Evolutionary conservation across 2,329 filamentous ascomycete genomes (phyloP), one percentile per base, ranked within the genome.

Genomic region (Cladosporium sp.): DNA sequence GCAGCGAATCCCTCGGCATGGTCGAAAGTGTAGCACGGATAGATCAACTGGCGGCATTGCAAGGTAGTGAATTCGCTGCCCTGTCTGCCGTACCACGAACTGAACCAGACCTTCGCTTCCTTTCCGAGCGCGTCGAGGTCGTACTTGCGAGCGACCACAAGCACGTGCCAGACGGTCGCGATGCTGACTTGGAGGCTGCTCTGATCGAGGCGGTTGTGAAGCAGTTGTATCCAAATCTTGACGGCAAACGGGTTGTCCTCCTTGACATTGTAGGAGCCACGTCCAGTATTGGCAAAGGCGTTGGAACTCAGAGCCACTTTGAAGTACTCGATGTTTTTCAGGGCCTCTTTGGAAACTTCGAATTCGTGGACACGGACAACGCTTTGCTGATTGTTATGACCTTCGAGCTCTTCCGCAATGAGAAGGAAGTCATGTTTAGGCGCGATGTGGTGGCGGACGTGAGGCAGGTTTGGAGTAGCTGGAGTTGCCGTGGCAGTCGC

Each of bases 21-120:
- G 22, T 70, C 62, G 62, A 73, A 72, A 1, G 57, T 25, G 28
- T 65, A 64, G 54, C 65, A 67, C 0, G 71, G 71, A n/a, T 68
- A 65, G 0, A 69, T 61, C 3, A 71, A 34, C 28, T 34, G 35
- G 4, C 15, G 42, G 39, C 17, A 42, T 9, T 28, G 25, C 25
- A 28, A 28, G 13, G 12, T 17, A 2, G 22, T 17, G 4, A 32
- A 3, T 9, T n/a, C 13, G 42, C 6, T 9, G 7, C 8, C n/a
- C 4, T 9, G 42, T 24, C 1, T 15, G 2, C 40, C 28, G 37
- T 57, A 61, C 64, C 60, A 64, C 2, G 15, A 17, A 20, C 13
- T 37, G 53, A 64, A 65, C 60, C 58, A 64, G 3, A 15, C 7
- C 20, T 57, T 64, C 6, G 59, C 53, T 4, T 36, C 24, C 12